Conservation (phyloP, 345 rosid genomes). For the Aquilaria sinensis region DNA sequence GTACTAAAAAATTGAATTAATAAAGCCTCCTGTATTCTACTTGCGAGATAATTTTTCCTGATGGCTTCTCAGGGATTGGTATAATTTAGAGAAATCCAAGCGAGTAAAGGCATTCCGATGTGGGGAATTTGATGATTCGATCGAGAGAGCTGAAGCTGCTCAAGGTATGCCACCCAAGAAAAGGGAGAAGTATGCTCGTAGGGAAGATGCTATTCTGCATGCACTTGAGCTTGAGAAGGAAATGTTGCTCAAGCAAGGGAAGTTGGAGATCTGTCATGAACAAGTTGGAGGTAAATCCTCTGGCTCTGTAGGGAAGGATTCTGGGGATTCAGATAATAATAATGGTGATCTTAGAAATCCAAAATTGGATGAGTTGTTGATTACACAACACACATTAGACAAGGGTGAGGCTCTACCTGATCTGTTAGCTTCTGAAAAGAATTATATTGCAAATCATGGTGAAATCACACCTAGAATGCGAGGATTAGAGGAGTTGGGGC, state of each 20-base stretch:
- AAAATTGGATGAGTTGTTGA: constrained; percentile 22
- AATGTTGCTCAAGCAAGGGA: constrained; percentile 51
- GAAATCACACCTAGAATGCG: constrained; percentile 71
- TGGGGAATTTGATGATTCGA: constrained; percentile 96
- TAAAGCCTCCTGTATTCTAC: not conserved
- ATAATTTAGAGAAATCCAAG: constrained; percentile 96
- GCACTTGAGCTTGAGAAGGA: constrained; percentile 97
- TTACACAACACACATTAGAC: constrained; percentile 22
- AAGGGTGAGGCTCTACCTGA: constrained; percentile 22
- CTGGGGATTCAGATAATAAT: constrained; percentile 36
- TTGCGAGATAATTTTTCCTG: constrained; percentile 3
- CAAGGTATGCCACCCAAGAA: constrained; percentile 75
- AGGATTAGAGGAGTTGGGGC: constrained; percentile 84
- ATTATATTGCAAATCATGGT: constrained; percentile 30
- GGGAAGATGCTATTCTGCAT: constrained; percentile 98
- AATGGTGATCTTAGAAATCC: constrained; percentile 31
- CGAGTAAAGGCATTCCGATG: constrained; percentile 97
- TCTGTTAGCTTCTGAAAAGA: constrained; percentile 19
- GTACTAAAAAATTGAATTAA: too few relatives aligned
- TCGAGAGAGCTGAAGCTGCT: constrained; percentile 79
- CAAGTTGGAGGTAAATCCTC: constrained; percentile 29
- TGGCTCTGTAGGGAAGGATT: constrained; percentile 35
- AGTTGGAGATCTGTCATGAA: constrained; percentile 22
- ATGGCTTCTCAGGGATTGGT: constrained; percentile 79
- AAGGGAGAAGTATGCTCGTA: constrained; percentile 98